Base-by-base conservation (phyloP, 495 filamentous ascomycete genomes). In the Cercophora sp. region DNA sequence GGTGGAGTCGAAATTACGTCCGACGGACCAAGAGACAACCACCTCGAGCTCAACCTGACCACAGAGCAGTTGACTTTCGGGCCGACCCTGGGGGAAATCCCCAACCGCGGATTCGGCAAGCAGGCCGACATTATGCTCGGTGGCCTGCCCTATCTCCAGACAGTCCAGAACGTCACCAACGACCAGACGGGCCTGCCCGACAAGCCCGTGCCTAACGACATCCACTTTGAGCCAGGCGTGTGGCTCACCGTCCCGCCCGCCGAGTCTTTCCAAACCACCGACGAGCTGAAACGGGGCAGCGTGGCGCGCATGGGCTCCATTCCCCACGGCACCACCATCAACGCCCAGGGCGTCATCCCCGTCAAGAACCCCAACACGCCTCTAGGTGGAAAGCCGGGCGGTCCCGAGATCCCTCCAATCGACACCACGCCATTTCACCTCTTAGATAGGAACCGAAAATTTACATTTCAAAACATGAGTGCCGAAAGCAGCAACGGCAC, bases 271-370 rank as follows among this genome's bases (percentile, higher is more conserved):
- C 29, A 32, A 6, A 1, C 9, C 11, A 2, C n/a, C 11, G 18
- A 18, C 9, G n/a, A 6, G 29, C 29, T 32, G 6, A 13, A 13
- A 6, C 29, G 29, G 29, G 37, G 18, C 8, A 41, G 37, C 37
- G 18, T 41, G 3, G 37, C 20, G 11, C 37, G 37, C 37, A 48
- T 48, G 44, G 44, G 25, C 4, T 48, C 44, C 44, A 48, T 48
- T 24, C 44, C 44, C 27, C 44, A 41, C 18, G 37, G 37, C 37
- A 41, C 37, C 13, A 41, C 37, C 15, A 41, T 41, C 37, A 41
- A 41, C 37, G 37, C 37, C 2, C 37, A 41, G 37, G 37, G 37
- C 11, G n/a, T 20, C 3, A 41, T 41, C 8, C 37, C 37, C 3
- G 18, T 1, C n/a, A n/a, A n/a, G 8, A 19, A 9, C 13, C 37